A percentile compares a stretch with the other conserved stretches of the same genome.
Conservation (phyloP, 2,329 filamentous ascomycete species). For the Phoma sp. region DNA sequence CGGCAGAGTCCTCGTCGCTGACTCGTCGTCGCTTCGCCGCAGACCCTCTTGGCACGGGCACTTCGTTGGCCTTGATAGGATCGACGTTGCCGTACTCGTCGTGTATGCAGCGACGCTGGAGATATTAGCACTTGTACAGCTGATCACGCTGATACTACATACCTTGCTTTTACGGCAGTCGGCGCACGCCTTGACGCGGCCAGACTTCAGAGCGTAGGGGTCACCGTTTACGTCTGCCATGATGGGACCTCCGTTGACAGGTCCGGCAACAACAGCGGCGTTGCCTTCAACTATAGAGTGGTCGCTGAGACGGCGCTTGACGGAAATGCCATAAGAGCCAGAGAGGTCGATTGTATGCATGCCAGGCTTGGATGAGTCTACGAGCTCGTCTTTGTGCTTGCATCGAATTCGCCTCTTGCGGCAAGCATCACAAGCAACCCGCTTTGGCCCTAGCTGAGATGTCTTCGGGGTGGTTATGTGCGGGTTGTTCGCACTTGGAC, state of each 20-base stretch:
- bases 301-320: slow-evolving; percentile 44
- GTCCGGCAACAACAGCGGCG: slow-evolving; percentile 22
- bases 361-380: slow-evolving; percentile 39
- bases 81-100: slow-evolving; percentile 70
- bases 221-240: slow-evolving; percentile 46
- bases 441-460: slow-evolving; percentile 65
- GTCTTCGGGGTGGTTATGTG: slow-evolving; percentile 60
- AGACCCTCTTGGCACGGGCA: slow-evolving; percentile 64
- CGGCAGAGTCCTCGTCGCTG: slow-evolving; percentile 38
- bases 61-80: slow-evolving; percentile 67
- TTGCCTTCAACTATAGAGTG: slow-evolving; percentile 32
- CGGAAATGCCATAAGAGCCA: slow-evolving; percentile 41
- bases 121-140: slow-evolving; percentile 25
- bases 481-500: slow-evolving; percentile 46
- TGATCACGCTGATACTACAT: slow-evolving; percentile 31
- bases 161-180: slow-evolving; percentile 74
- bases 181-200: slow-evolving; percentile 68
- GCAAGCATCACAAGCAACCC: slow-evolving; percentile 67
- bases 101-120: slow-evolving; percentile 69
- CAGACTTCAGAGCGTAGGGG: slow-evolving; percentile 59
- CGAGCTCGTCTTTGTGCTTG: slow-evolving; percentile 66
- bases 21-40: slow-evolving; percentile 61
- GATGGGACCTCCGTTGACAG: slow-evolving; percentile 39
- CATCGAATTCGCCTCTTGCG: slow-evolving; percentile 67
- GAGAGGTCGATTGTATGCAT: slow-evolving; percentile 42